These are phyloP conservation scores for Barbarea vulgaris DNA, from an alignment of 345 rosid genomes.

Conservation along the genomic window DNA sequence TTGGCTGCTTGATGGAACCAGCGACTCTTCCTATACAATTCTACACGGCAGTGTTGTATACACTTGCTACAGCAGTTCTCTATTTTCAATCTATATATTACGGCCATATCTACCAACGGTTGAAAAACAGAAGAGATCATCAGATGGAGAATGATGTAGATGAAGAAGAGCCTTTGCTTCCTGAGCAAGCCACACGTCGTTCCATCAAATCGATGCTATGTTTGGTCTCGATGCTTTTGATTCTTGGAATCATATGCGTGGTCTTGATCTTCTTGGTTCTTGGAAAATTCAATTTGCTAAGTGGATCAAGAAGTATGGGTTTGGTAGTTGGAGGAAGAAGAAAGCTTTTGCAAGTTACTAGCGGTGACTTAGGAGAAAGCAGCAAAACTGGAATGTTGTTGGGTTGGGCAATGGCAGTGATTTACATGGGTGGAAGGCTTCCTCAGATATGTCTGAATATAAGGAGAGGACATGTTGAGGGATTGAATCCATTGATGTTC, in stretches of 20 bases:
- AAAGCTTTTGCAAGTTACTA: slow-evolving; percentile 58
- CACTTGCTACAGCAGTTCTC: slow-evolving; percentile 57
- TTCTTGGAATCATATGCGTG: slow-evolving; percentile 63
- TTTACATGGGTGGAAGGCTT: slow-evolving; percentile 89
- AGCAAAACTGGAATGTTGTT: slow-evolving; percentile 52
- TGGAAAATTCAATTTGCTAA: slow-evolving; percentile 45
- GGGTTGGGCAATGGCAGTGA: slow-evolving; percentile 88
- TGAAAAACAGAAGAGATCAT: slow-evolving; percentile 22
- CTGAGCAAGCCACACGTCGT: slow-evolving; percentile 40
- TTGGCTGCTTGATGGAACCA: slow-evolving; percentile 81
- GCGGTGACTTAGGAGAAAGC: slow-evolving; percentile 41
- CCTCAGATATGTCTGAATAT: slow-evolving; percentile 82
- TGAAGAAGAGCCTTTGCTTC: slow-evolving; percentile 62
- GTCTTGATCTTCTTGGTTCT: slow-evolving; percentile 55
- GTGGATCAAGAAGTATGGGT: slow-evolving; percentile 27
- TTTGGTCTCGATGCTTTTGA: slow-evolving; percentile 55
- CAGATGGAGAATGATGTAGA: not conserved
- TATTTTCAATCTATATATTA: slow-evolving; percentile 63
- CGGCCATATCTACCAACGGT: slow-evolving; percentile 59
- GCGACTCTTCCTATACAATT: slow-evolving; percentile 83
- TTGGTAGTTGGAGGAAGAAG: slow-evolving; percentile 50
- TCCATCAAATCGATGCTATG: slow-evolving; percentile 58
- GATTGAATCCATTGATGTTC: slow-evolving; percentile 80
- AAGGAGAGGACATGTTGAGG: slow-evolving; percentile 76
- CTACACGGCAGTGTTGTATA: slow-evolving; percentile 78